A percentile compares a stretch with the other conserved stretches of the same genome.
Conservation (phyloP, 257 asterid species). For the Petrea volubilis region DNA sequence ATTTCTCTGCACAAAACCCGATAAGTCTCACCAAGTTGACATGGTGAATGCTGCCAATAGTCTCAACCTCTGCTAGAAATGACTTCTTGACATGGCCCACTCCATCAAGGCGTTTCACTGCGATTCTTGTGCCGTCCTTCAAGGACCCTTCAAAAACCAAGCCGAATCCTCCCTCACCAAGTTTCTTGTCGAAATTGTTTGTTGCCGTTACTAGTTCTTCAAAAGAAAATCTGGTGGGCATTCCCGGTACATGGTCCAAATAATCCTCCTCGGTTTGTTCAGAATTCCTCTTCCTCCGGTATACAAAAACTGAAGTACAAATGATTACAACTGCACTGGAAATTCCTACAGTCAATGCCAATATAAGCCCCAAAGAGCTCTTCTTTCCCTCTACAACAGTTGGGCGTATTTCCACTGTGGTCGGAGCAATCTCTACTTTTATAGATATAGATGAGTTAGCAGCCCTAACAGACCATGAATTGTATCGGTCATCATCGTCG, state of each 20-base stretch:
- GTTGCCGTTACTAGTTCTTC: slow-evolving; percentile 25
- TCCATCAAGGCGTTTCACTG: slow-evolving; percentile 35
- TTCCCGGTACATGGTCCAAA: slow-evolving; percentile 32
- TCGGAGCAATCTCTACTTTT: not conserved
- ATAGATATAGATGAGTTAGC: slow-evolving; percentile 20
- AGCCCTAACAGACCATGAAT: too few species aligned
- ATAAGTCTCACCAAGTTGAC: slow-evolving; percentile 28
- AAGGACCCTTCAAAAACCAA: slow-evolving; percentile 27
- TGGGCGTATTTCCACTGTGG: not conserved
- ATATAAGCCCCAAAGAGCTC: slow-evolving; percentile 6
- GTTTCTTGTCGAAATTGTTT: slow-evolving; percentile 20
- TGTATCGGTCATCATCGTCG: slow-evolving; percentile 20
- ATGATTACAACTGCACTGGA: not conserved
- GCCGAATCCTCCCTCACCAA: slow-evolving; percentile 38
- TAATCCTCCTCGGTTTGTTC: slow-evolving; percentile 31
- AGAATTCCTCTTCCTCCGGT: not conserved
- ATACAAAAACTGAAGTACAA: not conserved
- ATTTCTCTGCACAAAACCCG: slow-evolving; percentile 35
- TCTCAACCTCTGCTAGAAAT: slow-evolving; percentile 33
- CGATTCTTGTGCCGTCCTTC: slow-evolving; percentile 24
- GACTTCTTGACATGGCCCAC: slow-evolving; percentile 28
- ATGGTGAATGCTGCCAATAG: slow-evolving; percentile 35
- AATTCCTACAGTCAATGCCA: slow-evolving; percentile 21
- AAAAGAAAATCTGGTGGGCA: slow-evolving; percentile 29
- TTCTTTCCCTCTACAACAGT: not conserved